These are phyloP conservation scores for Mycena albidolilacea DNA, from an alignment of 768 basidiomycete species.

Conservation along the genomic window DNA sequence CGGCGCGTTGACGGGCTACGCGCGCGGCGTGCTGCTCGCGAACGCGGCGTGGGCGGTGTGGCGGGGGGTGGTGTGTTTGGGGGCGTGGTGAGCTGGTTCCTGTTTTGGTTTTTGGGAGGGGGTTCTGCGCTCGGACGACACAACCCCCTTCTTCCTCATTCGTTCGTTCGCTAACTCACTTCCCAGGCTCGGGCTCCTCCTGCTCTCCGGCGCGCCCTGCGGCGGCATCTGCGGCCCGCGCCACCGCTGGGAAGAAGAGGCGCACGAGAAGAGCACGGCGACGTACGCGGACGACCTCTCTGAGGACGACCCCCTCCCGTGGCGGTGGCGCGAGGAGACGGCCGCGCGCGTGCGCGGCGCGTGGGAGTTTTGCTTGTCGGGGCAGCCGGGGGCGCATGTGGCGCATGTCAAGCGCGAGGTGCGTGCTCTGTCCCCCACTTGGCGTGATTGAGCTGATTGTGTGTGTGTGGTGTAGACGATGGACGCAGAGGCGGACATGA, in stretches of 20 bases:
- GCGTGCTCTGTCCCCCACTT: no score
- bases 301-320: slow-evolving; percentile 71
- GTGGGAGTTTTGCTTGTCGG: slow-evolving; percentile 79
- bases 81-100: slow-evolving; percentile 71
- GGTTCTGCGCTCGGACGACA: no score
- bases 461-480: no score
- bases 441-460: no score
- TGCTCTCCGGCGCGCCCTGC: slow-evolving; percentile 81
- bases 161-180: neutral
- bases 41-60: slow-evolving; percentile 89
- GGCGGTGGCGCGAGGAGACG: slow-evolving; percentile 86
- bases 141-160: no score
- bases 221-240: slow-evolving; percentile 90
- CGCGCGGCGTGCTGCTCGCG: slow-evolving; percentile 83
- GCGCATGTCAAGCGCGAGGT: neutral
- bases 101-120: no score
- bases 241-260: slow-evolving; percentile 88
- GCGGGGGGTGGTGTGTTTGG: slow-evolving; percentile 76
- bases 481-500: slow-evolving; percentile 43
- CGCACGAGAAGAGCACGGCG: slow-evolving; percentile 68
- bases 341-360: slow-evolving; percentile 81
- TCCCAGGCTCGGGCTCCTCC: slow-evolving; percentile 82
- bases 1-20: slow-evolving; percentile 81
- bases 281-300: slow-evolving; percentile 65
- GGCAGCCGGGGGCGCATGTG: neutral